These are phyloP conservation scores for Thielaviopsis musarum DNA, from an alignment of 2,329 filamentous ascomycete genomes.

Conservation along the genomic window DNA sequence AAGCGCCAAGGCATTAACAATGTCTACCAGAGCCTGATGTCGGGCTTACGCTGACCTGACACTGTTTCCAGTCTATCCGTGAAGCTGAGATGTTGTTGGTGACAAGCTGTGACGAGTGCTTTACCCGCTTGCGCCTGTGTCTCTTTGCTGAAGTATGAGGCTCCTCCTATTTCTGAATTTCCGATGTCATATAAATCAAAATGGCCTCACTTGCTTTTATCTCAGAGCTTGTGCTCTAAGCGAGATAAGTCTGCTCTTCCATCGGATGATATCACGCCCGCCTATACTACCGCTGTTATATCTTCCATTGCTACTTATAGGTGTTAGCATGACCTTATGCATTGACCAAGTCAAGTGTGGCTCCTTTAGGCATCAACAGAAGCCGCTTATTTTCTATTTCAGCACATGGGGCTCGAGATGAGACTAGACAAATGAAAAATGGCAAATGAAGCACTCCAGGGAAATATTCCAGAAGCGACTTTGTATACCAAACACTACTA, in stretches of 20 bases:
- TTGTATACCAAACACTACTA: not conserved
- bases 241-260: not conserved
- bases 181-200: not conserved
- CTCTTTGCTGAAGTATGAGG: not conserved
- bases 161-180: not conserved
- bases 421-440: not conserved
- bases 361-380: slow-evolving; percentile 1
- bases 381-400: not conserved
- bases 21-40: slow-evolving; percentile 60
- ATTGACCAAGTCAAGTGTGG: not conserved
- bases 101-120: not conserved
- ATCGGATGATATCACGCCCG: not conserved
- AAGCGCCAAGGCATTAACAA: slow-evolving; percentile 69
- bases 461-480: not conserved
- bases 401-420: not conserved
- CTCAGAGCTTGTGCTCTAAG: not conserved
- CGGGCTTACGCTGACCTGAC: not conserved
- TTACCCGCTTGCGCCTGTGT: not conserved
- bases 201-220: not conserved
- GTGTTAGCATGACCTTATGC: not conserved
- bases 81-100: not conserved
- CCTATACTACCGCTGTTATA: not conserved
- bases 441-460: not conserved
- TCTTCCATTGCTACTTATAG: not conserved
- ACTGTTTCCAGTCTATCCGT: not conserved